Conservation (phyloP, 352 stramenopile species). For the Globisporangium splendens region DNA sequence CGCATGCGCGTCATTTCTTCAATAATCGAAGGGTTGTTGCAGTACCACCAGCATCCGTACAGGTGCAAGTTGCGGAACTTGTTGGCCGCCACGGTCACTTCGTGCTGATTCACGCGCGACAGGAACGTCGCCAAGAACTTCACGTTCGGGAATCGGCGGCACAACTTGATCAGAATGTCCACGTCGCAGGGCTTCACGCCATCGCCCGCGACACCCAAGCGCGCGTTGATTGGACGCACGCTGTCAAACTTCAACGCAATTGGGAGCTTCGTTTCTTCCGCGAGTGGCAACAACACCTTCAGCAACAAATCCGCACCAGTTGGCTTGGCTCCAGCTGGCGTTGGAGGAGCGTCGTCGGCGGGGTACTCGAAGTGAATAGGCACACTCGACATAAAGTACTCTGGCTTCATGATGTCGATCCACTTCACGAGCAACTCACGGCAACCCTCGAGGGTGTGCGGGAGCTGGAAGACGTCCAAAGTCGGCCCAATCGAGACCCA, state of each 20-base stretch:
- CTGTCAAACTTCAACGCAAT: conserved; percentile 94
- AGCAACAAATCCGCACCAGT: conserved; percentile 69
- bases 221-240: conserved; percentile 86
- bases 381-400: conserved; percentile 95
- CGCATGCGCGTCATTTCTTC: conserved; percentile 84
- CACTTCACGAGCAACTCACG: conserved; percentile 85
- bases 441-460: conserved; percentile 74
- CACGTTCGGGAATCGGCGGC: conserved; percentile 83
- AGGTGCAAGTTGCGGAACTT: conserved; percentile 95
- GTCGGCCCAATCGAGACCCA: conserved; percentile 67
- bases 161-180: conserved; percentile 83
- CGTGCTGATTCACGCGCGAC: conserved; percentile 92
- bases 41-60: conserved; percentile 95
- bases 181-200: conserved; percentile 91
- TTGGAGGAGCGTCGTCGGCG: conserved; percentile 21
- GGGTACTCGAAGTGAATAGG: conserved; percentile 86
- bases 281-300: conserved; percentile 89
- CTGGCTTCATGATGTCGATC: conserved; percentile 90
- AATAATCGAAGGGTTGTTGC: conserved; percentile 95
- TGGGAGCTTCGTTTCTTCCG: conserved; percentile 83
- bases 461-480: conserved; percentile 46
- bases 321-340: conserved; percentile 20
- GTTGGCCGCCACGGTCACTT: conserved; percentile 90
- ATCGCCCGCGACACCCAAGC: conserved; percentile 76
- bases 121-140: conserved; percentile 96